These are phyloP conservation scores for Neospermospora avenae DNA, from an alignment of 2,329 filamentous ascomycete species.

Conservation along the genomic window DNA sequence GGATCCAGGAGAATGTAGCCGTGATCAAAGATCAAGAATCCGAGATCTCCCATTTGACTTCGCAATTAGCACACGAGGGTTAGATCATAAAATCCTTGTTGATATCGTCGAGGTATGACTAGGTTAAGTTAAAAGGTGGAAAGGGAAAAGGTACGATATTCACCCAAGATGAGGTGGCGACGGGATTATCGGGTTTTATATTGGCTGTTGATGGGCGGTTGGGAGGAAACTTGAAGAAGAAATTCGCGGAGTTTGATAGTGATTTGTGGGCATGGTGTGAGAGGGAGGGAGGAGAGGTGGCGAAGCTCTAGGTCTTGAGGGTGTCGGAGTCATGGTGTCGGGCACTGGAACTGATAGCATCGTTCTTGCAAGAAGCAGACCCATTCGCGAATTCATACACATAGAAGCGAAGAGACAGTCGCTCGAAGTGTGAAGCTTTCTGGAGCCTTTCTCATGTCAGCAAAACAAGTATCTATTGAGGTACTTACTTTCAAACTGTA, in stretches of 20 bases:
- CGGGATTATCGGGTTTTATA: neutral
- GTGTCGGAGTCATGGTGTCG: no score
- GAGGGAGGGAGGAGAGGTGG: neutral
- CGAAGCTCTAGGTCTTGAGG: no score
- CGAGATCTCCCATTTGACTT: neutral
- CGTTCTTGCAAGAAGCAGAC: no score
- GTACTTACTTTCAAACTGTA: no score
- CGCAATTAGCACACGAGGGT: neutral
- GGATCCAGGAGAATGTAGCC: neutral
- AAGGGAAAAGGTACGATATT: neutral
- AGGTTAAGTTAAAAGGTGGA: neutral
- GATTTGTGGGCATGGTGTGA: conserved; percentile 1
- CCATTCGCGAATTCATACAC: no score
- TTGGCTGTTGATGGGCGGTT: conserved; percentile 2
- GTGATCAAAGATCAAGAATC: neutral
- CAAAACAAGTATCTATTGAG: no score
- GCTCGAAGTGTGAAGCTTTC: no score
- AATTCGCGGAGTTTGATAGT: neutral
- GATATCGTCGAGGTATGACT: neutral
- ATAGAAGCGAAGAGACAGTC: no score
- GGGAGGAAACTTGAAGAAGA: neutral
- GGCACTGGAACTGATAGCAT: no score
- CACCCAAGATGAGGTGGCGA: conserved; percentile 1
- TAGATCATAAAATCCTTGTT: neutral
- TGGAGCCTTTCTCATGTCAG: no score